Evolutionary conservation across 2,329 filamentous ascomycete species (phyloP).

Genomic region (Teratosphaeria nubilosa): DNA sequence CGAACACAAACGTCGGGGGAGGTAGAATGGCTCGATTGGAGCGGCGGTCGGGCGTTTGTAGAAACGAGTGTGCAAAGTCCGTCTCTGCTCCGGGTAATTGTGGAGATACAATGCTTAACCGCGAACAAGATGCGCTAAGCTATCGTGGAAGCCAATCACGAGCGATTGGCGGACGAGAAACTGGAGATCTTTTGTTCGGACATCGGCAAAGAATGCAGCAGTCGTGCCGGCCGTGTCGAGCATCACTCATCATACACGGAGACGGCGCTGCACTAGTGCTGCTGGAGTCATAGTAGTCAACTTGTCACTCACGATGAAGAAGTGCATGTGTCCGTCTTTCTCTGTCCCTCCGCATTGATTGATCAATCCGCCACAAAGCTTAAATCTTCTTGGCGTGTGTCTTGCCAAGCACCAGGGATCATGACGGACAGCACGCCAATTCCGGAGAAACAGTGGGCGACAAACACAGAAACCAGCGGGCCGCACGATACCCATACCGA

Average conservation of each 20-base stretch:
- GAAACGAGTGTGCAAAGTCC: no score
- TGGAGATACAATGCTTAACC: background rate
- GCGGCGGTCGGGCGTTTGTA: no score
- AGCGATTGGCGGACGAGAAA: background rate
- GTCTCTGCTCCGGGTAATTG: background rate
- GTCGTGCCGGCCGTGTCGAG: background rate
- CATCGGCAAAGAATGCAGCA: background rate
- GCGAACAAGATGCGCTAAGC: background rate
- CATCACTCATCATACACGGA: background rate
- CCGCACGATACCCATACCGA: constrained; percentile 20
- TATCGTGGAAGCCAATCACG: background rate
- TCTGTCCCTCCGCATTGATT: background rate
- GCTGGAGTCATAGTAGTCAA: background rate
- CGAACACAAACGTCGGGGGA: no score
- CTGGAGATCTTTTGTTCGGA: background rate
- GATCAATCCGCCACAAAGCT: background rate
- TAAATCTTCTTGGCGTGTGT: background rate
- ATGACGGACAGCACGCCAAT: constrained; percentile 4
- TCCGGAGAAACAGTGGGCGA: constrained; percentile 5
- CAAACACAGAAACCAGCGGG: constrained; percentile 3
- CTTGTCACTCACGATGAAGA: background rate
- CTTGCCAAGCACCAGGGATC: background rate
- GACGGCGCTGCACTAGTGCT: background rate
- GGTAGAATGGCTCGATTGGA: no score
- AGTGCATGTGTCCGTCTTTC: background rate